Conservation (phyloP, 2,329 filamentous ascomycete genomes). For the Helicocarpus griseus region DNA sequence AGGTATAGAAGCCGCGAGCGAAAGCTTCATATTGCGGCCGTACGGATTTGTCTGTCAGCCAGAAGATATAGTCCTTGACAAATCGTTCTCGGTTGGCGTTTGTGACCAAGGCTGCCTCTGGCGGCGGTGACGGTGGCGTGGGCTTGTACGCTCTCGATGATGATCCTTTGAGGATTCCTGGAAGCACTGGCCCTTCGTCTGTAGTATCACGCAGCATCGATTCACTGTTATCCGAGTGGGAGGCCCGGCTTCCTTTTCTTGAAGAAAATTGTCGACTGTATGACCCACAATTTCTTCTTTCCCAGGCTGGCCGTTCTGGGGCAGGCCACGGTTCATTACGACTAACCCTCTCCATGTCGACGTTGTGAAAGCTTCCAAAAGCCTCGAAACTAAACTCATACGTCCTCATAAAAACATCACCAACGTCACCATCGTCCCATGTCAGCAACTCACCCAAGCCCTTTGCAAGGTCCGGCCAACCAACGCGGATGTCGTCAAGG, state of each 20-base stretch:
- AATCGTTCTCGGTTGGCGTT: constrained; percentile 68
- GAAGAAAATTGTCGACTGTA: constrained; percentile 2
- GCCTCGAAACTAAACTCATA: constrained; percentile 71
- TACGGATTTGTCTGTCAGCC: constrained; percentile 70
- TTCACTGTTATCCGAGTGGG: not conserved
- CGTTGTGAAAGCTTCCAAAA: constrained; percentile 44
- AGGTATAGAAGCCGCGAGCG: constrained; percentile 66
- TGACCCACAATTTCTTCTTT: constrained; percentile 6
- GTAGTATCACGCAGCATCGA: constrained; percentile 11
- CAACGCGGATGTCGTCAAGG: constrained; percentile 70
- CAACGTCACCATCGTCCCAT: constrained; percentile 73
- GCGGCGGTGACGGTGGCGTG: constrained; percentile 23
- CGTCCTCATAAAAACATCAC: constrained; percentile 71
- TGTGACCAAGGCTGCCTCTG: constrained; percentile 60
- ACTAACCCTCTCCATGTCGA: constrained; percentile 43
- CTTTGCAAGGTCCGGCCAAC: constrained; percentile 73
- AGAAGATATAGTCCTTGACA: constrained; percentile 73
- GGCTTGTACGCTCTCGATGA: constrained; percentile 17
- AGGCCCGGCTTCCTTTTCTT: not conserved
- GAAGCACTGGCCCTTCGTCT: constrained; percentile 2
- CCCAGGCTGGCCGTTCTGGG: constrained; percentile 10
- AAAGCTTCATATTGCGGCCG: constrained; percentile 72
- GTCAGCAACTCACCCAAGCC: constrained; percentile 63
- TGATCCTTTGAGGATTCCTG: constrained; percentile 19
- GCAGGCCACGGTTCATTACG: constrained; percentile 29